Evolutionary conservation across 345 rosid genomes (phyloP).

Genomic region (Hirschfeldia incana): DNA sequence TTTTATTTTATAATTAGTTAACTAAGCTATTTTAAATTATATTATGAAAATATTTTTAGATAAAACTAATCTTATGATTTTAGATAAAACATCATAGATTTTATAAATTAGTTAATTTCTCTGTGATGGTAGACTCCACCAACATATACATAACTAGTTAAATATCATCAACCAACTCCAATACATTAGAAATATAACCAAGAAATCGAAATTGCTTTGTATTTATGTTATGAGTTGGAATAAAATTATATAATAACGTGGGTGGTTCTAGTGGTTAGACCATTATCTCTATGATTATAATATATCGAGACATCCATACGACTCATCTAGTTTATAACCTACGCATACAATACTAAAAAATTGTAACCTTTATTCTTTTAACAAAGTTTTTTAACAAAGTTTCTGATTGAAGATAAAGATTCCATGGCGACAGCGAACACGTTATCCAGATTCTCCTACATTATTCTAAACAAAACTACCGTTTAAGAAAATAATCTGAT

Average conservation of each 20-base stretch:
- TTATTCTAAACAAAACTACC: neutral
- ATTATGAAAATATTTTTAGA: neutral
- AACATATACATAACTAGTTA: neutral
- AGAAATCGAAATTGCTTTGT: neutral
- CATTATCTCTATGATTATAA: constrained; percentile 16
- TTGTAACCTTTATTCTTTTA: neutral
- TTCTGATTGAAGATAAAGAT: constrained; percentile 34
- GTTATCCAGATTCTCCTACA: constrained; percentile 29
- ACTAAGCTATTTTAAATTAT: neutral
- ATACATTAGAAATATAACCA: constrained; percentile 12
- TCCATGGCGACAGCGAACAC: constrained; percentile 28
- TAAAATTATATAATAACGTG: constrained; percentile 6
- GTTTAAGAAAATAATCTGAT: constrained; percentile 3
- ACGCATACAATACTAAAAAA: constrained; percentile 2
- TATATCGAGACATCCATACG: neutral
- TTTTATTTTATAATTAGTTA: neutral
- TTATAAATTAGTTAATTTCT: neutral
- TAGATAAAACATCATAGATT: neutral
- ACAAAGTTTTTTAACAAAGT: constrained; percentile 27
- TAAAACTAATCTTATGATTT: neutral
- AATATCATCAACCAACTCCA: constrained; percentile 30
- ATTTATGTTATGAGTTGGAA: neutral
- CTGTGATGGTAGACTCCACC: constrained; percentile 34
- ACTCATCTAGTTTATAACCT: neutral
- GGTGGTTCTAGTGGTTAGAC: constrained; percentile 33